A percentile compares a stretch with the other conserved stretches of the same genome.
Evolutionary conservation across 2,329 filamentous ascomycete genomes (phyloP).

Genomic region (Trichophyton benhamiae): DNA sequence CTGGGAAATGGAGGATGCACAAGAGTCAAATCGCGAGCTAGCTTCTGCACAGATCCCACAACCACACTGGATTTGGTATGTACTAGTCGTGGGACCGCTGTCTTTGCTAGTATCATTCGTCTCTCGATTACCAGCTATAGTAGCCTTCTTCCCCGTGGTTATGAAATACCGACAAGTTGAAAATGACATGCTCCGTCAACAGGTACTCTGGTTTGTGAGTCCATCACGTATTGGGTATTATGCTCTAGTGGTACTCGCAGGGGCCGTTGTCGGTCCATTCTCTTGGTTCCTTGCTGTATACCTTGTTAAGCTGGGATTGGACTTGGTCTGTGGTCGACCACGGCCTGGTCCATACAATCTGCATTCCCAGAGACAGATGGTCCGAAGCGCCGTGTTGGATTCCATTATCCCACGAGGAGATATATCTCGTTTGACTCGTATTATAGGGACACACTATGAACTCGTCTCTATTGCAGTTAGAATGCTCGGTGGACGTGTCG

Average conservation of each 20-base stretch:
- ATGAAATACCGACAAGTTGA: neutral
- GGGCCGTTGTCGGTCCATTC: neutral
- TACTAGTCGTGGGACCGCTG: neutral
- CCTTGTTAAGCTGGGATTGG: slow-evolving; percentile 1
- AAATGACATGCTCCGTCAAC: neutral
- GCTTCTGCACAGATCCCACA: neutral
- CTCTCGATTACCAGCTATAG: neutral
- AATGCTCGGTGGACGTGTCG: slow-evolving; percentile 1
- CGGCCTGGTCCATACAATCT: neutral
- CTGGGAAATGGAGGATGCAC: slow-evolving; percentile 4
- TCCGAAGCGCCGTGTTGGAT: neutral
- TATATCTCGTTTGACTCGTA: neutral
- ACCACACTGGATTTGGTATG: neutral
- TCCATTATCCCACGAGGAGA: neutral
- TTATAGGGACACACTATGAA: slow-evolving; percentile 4
- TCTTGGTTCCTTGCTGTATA: neutral
- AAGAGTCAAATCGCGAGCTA: neutral
- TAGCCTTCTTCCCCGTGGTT: neutral
- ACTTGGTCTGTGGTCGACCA: neutral
- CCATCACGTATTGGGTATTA: slow-evolving; percentile 3
- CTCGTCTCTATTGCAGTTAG: neutral
- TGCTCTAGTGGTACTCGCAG: neutral
- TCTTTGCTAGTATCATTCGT: neutral
- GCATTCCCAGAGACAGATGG: neutral
- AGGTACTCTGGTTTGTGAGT: neutral